Percentiles rank a stretch among this genome's conserved stretches.
Conservation (phyloP, 73 alveolate species). For the Paramecium octaurelia region DNA sequence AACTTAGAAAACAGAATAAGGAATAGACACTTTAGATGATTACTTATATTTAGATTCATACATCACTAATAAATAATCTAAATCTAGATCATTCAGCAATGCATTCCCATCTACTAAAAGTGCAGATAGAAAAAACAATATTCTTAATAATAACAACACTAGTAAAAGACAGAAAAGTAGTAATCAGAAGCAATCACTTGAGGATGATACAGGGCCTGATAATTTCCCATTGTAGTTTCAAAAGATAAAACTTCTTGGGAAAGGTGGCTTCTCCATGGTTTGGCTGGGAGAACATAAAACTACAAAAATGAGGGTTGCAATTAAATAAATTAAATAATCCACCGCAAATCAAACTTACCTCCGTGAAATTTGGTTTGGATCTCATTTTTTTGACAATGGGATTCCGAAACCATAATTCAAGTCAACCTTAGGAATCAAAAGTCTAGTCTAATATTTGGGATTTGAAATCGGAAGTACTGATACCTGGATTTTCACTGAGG, state of each 20-base stretch:
- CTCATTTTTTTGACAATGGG: conserved; percentile 46
- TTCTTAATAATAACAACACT: not conserved
- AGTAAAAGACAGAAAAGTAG: not conserved
- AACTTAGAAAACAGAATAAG: conserved; percentile 4
- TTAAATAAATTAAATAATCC: not conserved
- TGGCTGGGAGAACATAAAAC: conserved; percentile 54
- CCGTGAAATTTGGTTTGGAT: conserved; percentile 56
- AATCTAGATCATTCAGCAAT: not conserved
- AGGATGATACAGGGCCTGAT: conserved; percentile 25
- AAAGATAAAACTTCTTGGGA: conserved; percentile 42
- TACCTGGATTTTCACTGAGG: conserved; percentile 4
- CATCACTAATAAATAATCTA: not conserved
- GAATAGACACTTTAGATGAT: not conserved
- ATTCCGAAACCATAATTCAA: not conserved
- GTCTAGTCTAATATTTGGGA: not conserved
- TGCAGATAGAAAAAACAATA: not conserved
- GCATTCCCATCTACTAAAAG: not conserved
- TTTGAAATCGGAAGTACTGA: not conserved
- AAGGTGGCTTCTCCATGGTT: conserved; percentile 53
- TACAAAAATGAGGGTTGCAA: conserved; percentile 12
- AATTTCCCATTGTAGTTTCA: conserved; percentile 11
- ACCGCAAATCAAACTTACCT: conserved; percentile 38
- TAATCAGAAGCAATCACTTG: not conserved
- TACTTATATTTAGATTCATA: not conserved
- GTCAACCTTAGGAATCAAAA: not conserved